phyloP scores from a whole-genome alignment of 1,284 basidiomycete species.

The Fistulinella cinereoalba region DNA sequence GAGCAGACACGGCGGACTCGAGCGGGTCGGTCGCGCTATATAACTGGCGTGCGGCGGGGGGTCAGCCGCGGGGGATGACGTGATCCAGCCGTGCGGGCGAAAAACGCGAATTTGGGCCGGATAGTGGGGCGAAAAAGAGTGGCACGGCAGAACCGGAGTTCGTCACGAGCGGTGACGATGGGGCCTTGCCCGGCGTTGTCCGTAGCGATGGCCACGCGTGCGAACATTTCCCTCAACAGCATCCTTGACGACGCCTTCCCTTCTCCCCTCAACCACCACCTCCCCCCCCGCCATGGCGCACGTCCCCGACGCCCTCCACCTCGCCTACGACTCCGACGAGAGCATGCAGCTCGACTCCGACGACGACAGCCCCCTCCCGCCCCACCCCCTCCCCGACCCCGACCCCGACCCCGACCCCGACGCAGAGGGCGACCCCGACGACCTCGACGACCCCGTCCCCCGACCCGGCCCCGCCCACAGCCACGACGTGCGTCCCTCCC shows the following conservation, averaged over 20 bases:
- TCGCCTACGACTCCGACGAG: constrained; percentile 40
- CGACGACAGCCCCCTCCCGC: constrained; percentile 30
- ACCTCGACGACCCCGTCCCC: constrained; percentile 30
- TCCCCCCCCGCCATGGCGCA: constrained; percentile 36
- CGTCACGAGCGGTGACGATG: constrained; percentile 59
- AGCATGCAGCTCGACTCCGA: constrained; percentile 50
- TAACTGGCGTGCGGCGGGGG: too few species aligned
- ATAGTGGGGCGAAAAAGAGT: too few species aligned
- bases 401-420: constrained; percentile 36
- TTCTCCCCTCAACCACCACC: constrained; percentile 34
- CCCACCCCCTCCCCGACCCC: constrained; percentile 37
- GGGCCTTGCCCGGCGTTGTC: constrained; percentile 66
- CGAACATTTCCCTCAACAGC: constrained; percentile 65
- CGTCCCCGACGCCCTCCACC: constrained; percentile 36
- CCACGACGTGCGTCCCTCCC: constrained; percentile 21
- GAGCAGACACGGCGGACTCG: too few species aligned
- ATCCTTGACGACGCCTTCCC: constrained; percentile 55
- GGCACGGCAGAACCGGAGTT: constrained; percentile 39
- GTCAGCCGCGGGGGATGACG: too few species aligned
- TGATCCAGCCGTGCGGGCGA: constrained; percentile 3
- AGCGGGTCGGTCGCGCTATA: too few species aligned
- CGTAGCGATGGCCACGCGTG: constrained; percentile 70
- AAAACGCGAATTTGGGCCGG: too few species aligned
- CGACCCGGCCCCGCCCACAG: constrained; percentile 33
- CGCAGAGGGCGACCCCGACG: constrained; percentile 42